Evolutionary conservation across 2,329 filamentous ascomycete genomes (phyloP).

Genomic region (Apiospora kogelbergensis): DNA sequence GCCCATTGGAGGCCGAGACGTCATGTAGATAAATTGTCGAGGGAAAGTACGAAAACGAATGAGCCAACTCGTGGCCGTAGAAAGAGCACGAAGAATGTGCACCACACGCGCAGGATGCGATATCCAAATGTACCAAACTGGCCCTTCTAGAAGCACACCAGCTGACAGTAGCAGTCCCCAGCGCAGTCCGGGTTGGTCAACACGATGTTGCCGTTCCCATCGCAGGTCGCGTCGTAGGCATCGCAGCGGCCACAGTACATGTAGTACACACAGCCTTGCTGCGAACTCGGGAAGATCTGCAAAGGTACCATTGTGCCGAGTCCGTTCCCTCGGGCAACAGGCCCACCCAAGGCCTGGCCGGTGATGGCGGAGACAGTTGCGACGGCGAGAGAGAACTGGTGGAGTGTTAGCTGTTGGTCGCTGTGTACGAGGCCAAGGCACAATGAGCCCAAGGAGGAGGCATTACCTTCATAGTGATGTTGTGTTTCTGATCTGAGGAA

Average conservation of each 20-base stretch:
- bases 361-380: background rate
- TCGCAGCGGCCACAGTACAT: background rate
- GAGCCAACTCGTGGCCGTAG: background rate
- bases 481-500: background rate
- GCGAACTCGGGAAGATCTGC: background rate
- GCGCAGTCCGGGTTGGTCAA: background rate
- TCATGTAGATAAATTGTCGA: too few species aligned
- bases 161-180: background rate
- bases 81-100: background rate
- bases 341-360: background rate
- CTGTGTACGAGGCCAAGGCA: background rate
- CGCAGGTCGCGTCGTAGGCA: background rate
- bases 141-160: background rate
- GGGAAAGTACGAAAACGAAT: too few species aligned
- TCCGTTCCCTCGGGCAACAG: background rate
- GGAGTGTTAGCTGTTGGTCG: background rate
- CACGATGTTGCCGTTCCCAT: background rate
- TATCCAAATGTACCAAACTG: background rate
- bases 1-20: too few species aligned
- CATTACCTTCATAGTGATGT: background rate
- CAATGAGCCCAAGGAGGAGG: background rate
- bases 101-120: background rate
- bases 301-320: background rate
- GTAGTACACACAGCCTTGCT: background rate
- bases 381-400: background rate